A percentile compares a stretch with the other conserved stretches of the same genome.
These are phyloP conservation scores for Sphagnum tenellum DNA, from an alignment of 225 moss, liverwort and hornwort genomes.

Conservation along the genomic window DNA sequence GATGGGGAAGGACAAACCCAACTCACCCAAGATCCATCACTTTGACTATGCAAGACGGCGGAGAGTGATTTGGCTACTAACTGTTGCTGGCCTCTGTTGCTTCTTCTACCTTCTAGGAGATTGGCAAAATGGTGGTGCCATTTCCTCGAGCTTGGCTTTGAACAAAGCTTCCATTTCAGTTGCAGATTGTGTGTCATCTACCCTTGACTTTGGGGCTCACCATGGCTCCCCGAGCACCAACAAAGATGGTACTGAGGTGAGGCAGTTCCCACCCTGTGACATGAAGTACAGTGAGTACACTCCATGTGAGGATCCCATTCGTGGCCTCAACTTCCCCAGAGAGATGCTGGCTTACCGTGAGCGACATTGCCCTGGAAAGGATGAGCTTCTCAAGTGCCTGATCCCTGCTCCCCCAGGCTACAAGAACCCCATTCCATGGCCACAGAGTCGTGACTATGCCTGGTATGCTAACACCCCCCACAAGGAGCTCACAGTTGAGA, in stretches of 20 bases:
- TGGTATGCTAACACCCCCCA: conserved; percentile 89
- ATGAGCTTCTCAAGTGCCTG: conserved; percentile 63
- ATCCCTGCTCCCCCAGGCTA: conserved; percentile 79
- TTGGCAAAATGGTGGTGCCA: conserved; percentile 32
- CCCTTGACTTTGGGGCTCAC: conserved; percentile 66
- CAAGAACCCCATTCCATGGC: conserved; percentile 75
- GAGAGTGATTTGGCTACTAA: conserved; percentile 18
- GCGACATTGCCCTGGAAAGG: conserved; percentile 65
- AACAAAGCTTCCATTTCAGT: conserved; percentile 3
- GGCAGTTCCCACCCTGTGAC: conserved; percentile 55
- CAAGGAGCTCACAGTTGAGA: conserved; percentile 85
- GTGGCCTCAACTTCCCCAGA: conserved; percentile 54
- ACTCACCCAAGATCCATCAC: conserved; percentile 28
- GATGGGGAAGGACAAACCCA: conserved; percentile 28
- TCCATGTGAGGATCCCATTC: conserved; percentile 61
- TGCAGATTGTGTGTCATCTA: conserved; percentile 13
- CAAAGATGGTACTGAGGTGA: conserved; percentile 25
- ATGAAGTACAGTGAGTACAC: conserved; percentile 77
- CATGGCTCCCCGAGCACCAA: conserved; percentile 32
- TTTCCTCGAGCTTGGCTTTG: background rate
- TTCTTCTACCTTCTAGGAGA: conserved; percentile 65
- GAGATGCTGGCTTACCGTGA: conserved; percentile 60
- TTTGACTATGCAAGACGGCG: conserved; percentile 27
- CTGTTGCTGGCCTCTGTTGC: conserved; percentile 32
- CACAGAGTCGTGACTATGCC: conserved; percentile 50